Conservation (phyloP, 768 basidiomycete species). For the Amanita rimosa region DNA sequence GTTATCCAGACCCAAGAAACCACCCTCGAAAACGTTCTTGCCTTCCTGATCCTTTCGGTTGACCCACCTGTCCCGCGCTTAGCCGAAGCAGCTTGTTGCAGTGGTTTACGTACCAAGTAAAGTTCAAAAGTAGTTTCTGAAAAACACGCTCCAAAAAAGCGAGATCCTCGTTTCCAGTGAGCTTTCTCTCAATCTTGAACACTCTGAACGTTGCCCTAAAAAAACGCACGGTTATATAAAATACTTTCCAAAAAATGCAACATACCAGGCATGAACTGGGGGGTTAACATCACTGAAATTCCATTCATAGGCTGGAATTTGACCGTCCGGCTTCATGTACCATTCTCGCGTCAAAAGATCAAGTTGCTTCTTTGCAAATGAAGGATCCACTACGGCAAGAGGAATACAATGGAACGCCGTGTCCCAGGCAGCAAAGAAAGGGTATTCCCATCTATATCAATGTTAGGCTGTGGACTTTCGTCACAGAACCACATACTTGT, state of each 20-base stretch:
- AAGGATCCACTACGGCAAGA: slow-evolving; percentile 88
- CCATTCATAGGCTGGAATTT: slow-evolving; percentile 99
- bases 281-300: slow-evolving; percentile 98
- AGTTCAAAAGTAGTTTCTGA: slow-evolving; percentile 93
- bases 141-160: slow-evolving; percentile 95
- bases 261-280: slow-evolving; percentile 93
- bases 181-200: slow-evolving; percentile 98
- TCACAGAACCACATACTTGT: slow-evolving; percentile 54
- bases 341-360: slow-evolving; percentile 95
- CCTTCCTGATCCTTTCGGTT: slow-evolving; percentile 95
- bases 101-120: slow-evolving; percentile 63
- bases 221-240: background rate
- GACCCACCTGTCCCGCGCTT: slow-evolving; percentile 64
- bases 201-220: slow-evolving; percentile 90
- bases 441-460: slow-evolving; percentile 82
- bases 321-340: slow-evolving; percentile 99
- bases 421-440: slow-evolving; percentile 98
- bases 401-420: slow-evolving; percentile 99
- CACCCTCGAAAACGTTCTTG: slow-evolving; percentile 96
- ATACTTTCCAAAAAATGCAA: background rate
- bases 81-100: background rate
- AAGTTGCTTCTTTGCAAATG: slow-evolving; percentile 95
- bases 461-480: background rate
- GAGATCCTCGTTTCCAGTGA: slow-evolving; percentile 84
- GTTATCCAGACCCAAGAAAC: slow-evolving; percentile 96